A percentile compares a stretch with the other conserved stretches of the same genome.
These are phyloP conservation scores for Stevia rebaudiana DNA, from an alignment of 140 eudicot species.

Conservation along the genomic window DNA sequence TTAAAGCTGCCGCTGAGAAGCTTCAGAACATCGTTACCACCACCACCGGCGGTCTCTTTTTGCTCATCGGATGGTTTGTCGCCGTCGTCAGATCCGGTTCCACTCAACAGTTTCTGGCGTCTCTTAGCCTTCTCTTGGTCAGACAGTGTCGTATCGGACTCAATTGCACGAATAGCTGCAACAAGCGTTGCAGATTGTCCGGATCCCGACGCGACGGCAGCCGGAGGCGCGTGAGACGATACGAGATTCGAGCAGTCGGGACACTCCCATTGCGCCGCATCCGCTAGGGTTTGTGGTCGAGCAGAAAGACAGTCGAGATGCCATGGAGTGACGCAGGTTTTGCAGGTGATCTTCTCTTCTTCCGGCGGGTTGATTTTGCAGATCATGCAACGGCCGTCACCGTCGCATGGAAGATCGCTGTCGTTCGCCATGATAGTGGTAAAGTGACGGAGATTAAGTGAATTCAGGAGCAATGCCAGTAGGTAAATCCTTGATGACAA, in stretches of 20 bases:
- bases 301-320: constrained; percentile 48
- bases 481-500: constrained; percentile 14
- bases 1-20: constrained; percentile 44
- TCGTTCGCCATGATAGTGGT: constrained; percentile 33
- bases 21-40: constrained; percentile 33
- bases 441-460: background rate
- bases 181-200: constrained; percentile 33
- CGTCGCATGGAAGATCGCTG: constrained; percentile 59
- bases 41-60: constrained; percentile 16
- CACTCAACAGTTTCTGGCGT: constrained; percentile 53
- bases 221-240: constrained; percentile 20
- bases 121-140: constrained; percentile 49
- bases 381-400: constrained; percentile 65
- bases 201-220: constrained; percentile 14
- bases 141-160: constrained; percentile 39
- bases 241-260: constrained; percentile 52
- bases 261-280: constrained; percentile 52
- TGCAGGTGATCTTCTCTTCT: constrained; percentile 48
- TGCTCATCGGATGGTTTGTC: constrained; percentile 8
- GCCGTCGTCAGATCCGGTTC: constrained; percentile 23
- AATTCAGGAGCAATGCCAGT: background rate
- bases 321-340: constrained; percentile 78
- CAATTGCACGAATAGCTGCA: constrained; percentile 52
- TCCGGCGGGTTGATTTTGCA: constrained; percentile 53
- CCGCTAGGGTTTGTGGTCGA: constrained; percentile 43